Base-by-base conservation (phyloP, 2,329 filamentous ascomycete genomes). In the Cladophialophora chaetospira region DNA sequence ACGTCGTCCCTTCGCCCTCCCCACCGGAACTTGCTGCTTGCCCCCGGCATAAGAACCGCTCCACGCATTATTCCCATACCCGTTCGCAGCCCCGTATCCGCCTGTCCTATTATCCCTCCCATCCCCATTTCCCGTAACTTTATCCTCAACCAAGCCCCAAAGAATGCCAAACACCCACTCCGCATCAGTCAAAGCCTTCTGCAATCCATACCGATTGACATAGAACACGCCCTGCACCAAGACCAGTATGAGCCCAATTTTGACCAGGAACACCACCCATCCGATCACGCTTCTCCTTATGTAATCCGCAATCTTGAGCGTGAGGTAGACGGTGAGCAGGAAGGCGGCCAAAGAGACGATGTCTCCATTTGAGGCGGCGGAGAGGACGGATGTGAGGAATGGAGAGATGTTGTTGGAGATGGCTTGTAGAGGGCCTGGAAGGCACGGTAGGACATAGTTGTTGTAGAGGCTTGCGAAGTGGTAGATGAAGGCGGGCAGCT, bases 381-480 rank as follows among this genome's bases (percentile, higher is more conserved):
- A 9, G 69, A 67, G 2, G 72, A 56, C 64, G 5, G 76, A 70
- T 31, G 66, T 69, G 15, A 81, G 68, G 1, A 62, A 29, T 28
- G 57, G 61, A 26, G 62, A 58, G 35, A 62, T 52, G 52, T 51
- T 61, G 19, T 53, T 38, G 33, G 62, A 60, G 53, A 59, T 45
- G 43, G 49, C 60, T 55, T 66, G 52, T 10, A 66, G 35, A 38
- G 59, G 55, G 53, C 62, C 45, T 23, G 61, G 61, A 23, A 65
- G 62, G 54, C 59, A 44, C n/a, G 65, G 60, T 61, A 58, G 58
- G 58, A 68, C 47, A 63, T 68, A 67, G 28, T 35, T 58, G 45
- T 61, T 55, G 60, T 68, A 69, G 47, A 68, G 59, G 47, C 53
- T 40, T 28, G 61, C 53, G 35, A 66, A 31, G 31, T 63, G 63